phyloP scores from a whole-genome alignment of 805 yeast genomes.

The Barnettozyma sp. region DNA sequence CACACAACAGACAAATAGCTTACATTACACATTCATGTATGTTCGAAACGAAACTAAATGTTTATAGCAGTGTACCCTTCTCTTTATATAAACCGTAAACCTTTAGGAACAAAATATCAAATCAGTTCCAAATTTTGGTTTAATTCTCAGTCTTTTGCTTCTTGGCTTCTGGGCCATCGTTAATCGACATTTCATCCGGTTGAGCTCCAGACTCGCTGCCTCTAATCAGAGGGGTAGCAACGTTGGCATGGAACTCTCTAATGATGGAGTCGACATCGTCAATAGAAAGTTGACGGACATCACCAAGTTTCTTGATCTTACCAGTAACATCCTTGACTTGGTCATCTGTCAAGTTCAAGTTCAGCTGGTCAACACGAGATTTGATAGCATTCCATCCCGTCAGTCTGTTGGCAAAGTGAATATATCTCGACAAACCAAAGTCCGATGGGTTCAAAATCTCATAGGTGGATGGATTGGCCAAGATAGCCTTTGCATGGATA shows the following conservation, averaged over 20 bases:
- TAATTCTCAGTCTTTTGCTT: conserved; percentile 26
- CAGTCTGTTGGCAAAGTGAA: conserved; percentile 95
- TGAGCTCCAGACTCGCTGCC: conserved; percentile 21
- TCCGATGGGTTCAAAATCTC: conserved; percentile 93
- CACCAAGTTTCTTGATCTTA: conserved; percentile 91
- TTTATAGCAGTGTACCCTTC: no score
- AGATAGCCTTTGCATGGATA: conserved; percentile 96
- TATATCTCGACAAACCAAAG: conserved; percentile 92
- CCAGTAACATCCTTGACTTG: conserved; percentile 93
- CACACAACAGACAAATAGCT: no score
- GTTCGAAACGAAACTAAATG: no score
- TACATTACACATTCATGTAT: no score
- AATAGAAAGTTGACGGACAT: conserved; percentile 86
- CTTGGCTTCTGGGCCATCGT: conserved; percentile 25
- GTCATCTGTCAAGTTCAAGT: conserved; percentile 80
- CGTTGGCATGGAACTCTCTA: conserved; percentile 83
- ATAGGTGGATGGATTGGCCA: conserved; percentile 98
- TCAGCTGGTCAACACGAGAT: conserved; percentile 95
- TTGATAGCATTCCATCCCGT: conserved; percentile 99
- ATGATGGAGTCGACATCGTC: conserved; percentile 97
- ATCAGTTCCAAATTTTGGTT: no score
- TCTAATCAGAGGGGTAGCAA: conserved; percentile 44
- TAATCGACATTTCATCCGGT: conserved; percentile 19
- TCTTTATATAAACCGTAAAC: no score
- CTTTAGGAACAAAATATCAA: no score